A percentile compares a stretch with the other conserved stretches of the same genome.
Evolutionary conservation across 768 basidiomycete genomes (phyloP).

Genomic region (Auricularia sp.): DNA sequence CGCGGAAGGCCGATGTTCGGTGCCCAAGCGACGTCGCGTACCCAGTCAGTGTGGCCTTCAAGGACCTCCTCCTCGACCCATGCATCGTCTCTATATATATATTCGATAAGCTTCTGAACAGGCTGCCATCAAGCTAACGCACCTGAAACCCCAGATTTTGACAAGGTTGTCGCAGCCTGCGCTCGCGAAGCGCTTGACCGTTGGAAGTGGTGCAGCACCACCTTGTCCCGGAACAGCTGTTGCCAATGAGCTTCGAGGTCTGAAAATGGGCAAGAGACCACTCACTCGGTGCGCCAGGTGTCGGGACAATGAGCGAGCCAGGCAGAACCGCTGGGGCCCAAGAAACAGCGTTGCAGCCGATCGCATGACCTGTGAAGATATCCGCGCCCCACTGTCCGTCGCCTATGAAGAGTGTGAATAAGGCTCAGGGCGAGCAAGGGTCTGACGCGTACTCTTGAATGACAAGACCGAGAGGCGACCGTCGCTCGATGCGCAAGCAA

Average conservation of each 20-base stretch:
- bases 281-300: conserved; percentile 1
- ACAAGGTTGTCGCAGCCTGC: conserved; percentile 96
- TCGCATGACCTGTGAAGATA: conserved; percentile 91
- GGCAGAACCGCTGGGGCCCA: conserved; percentile 92
- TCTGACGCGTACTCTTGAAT: conserved; percentile 70
- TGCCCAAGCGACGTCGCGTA: conserved; percentile 97
- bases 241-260: no score
- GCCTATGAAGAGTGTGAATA: conserved; percentile 36
- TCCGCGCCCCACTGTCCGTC: conserved; percentile 95
- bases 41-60: conserved; percentile 94
- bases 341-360: conserved; percentile 93
- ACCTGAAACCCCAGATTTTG: conserved; percentile 75
- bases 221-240: conserved; percentile 3
- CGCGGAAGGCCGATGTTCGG: conserved; percentile 92
- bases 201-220: conserved; percentile 19
- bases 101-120: no score
- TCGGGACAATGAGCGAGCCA: conserved; percentile 68
- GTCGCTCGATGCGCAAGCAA: conserved; percentile 95
- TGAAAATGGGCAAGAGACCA: not conserved
- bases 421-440: not conserved
- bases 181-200: conserved; percentile 86
- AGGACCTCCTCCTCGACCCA: conserved; percentile 89
- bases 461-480: conserved; percentile 93
- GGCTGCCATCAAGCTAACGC: no score
- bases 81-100: conserved; percentile 48